A percentile compares a stretch with the other conserved stretches of the same genome.
Conservation (phyloP, 129 eudicot species). For the Artemisia annua region DNA sequence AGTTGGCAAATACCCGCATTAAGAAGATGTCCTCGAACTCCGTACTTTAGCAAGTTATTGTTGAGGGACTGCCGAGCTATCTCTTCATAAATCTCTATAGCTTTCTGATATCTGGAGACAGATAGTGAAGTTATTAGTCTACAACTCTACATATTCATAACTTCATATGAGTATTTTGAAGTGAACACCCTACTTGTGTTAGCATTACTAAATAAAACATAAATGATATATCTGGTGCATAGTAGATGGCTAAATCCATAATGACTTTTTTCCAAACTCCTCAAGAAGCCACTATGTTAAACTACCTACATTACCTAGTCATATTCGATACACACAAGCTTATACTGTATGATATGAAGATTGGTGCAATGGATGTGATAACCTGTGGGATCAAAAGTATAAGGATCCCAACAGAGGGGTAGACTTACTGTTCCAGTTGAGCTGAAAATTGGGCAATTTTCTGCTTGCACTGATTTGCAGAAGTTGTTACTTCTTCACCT, state of each 20-base stretch:
- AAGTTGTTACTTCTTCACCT: conserved; percentile 64
- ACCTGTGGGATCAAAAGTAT: not conserved
- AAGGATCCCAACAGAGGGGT: not conserved
- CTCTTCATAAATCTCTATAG: conserved; percentile 52
- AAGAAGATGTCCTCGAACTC: conserved; percentile 58
- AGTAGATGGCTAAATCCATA: too few relatives aligned
- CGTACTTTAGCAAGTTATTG: conserved; percentile 49
- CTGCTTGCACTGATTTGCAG: conserved; percentile 81
- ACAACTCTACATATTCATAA: too few relatives aligned
- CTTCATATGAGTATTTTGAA: too few relatives aligned
- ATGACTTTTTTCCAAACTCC: too few relatives aligned
- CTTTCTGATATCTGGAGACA: conserved; percentile 38
- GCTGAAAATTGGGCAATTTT: conserved; percentile 78
- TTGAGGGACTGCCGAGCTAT: conserved; percentile 54
- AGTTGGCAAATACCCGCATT: conserved; percentile 62
- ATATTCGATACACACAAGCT: too few relatives aligned
- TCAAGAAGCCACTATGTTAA: too few relatives aligned
- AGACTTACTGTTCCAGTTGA: conserved; percentile 60
- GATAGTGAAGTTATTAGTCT: conserved; percentile 4
- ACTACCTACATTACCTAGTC: too few relatives aligned
- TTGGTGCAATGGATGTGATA: too few relatives aligned
- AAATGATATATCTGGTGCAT: too few relatives aligned
- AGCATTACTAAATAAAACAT: too few relatives aligned
- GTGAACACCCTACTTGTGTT: too few relatives aligned
- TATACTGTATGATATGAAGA: too few relatives aligned